A percentile compares a stretch with the other conserved stretches of the same genome.
phyloP scores from a whole-genome alignment of 441 rosid species.

The Daphne laureola region DNA sequence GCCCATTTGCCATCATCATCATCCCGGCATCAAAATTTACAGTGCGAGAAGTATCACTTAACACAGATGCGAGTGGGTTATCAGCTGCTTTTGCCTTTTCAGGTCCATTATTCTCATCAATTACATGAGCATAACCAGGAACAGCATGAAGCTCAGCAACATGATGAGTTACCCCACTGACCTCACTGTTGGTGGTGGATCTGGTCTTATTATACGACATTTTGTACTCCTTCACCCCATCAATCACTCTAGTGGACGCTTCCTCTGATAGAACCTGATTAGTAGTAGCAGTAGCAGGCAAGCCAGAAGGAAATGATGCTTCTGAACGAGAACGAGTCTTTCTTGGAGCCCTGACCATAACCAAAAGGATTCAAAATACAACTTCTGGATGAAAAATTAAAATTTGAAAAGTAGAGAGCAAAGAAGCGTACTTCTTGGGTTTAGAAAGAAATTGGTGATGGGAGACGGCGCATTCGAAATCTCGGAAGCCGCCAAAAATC shows the following conservation, averaged over 20 bases:
- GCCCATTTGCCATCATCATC: constrained; percentile 18
- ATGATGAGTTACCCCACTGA: constrained; percentile 28
- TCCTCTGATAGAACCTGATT: constrained; percentile 22
- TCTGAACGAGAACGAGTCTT: constrained; percentile 21
- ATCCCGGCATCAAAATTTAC: constrained; percentile 19
- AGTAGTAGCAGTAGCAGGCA: constrained; percentile 16
- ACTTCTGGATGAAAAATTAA: not conserved
- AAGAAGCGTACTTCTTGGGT: constrained; percentile 17
- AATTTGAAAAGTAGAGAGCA: not conserved
- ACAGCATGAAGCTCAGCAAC: constrained; percentile 39
- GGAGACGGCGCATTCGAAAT: constrained; percentile 40
- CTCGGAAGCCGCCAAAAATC: constrained; percentile 67
- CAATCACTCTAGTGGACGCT: constrained; percentile 18
- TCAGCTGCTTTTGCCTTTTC: constrained; percentile 16
- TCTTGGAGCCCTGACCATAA: constrained; percentile 33
- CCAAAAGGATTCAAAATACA: constrained; percentile 2
- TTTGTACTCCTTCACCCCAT: constrained; percentile 37
- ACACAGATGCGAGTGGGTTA: constrained; percentile 20
- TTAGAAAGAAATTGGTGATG: constrained; percentile 45
- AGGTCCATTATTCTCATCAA: constrained; percentile 30
- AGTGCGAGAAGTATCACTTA: constrained; percentile 16
- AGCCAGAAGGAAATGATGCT: constrained; percentile 13
- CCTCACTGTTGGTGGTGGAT: constrained; percentile 27
- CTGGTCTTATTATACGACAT: constrained; percentile 34
- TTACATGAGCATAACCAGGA: constrained; percentile 39